Base-by-base conservation (phyloP, 202 grass and related monocot species). In the Panicum hallii region DNA sequence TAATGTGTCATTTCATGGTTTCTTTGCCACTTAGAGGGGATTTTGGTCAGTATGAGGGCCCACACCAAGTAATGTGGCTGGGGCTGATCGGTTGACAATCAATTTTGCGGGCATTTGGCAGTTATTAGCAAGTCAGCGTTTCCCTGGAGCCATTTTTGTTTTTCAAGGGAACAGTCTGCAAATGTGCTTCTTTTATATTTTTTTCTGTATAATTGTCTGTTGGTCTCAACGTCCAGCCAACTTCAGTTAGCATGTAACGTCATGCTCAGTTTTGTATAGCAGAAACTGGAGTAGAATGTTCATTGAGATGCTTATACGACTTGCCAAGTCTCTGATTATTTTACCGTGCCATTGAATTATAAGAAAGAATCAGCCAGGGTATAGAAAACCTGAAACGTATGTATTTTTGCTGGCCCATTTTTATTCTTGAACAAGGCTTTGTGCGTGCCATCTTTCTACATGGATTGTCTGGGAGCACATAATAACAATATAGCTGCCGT, bases 61-160 rank as follows among this genome's bases (percentile, higher is more conserved):
- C 70, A 65, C 79, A 70, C 82, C 81, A 91, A 84, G 80, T 26
- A n/a, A 87, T 77, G 36, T 45, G 19, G 58, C 23, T 63, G 66
- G 63, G 79, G 41, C 55, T 61, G 52, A 61, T 83, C 48, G 38
- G 74, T 78, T 79, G 74, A 83, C 38, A 78, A 71, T 84, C 76
- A 88, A 66, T 87, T 84, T 87, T 87, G 84, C 5, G 67, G 81
- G 76, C 55, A 70, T 84, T 81, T 80, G 56, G 41, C 42, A 50
- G 28, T 62, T 74, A 81, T 64, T 75, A 77, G 54, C 62, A 36
- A 65, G 60, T 12, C 42, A 49, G n/a, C 13, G 50, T 78, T 70
- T 79, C 52, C 74, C 42, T 70, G 75, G 64, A 79, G 83, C 74
- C 34, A 23, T 49, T 63, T 74, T 79, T 70, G 26, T 60, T 42